Percentiles rank a stretch among this genome's conserved stretches.
phyloP scores from a whole-genome alignment of 768 basidiomycete genomes.

The Mycena crocata region DNA sequence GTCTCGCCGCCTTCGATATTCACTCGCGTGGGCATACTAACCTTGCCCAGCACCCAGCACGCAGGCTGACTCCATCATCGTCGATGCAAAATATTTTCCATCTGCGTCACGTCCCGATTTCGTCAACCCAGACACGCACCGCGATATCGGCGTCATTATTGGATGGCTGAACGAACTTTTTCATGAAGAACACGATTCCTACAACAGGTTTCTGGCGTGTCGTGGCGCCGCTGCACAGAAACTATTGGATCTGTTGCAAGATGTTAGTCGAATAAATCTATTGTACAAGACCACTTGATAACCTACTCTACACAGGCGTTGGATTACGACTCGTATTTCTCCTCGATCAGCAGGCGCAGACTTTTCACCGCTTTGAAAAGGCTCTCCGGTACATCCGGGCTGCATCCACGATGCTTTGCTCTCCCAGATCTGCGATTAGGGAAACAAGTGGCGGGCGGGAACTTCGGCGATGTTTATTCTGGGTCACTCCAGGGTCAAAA shows the following conservation, averaged over 20 bases:
- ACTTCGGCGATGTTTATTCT: conserved; percentile 5
- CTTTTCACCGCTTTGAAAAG: not conserved
- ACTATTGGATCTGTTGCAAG: conserved; percentile 8
- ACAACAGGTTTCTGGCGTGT: not conserved
- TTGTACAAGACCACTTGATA: no score
- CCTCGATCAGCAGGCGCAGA: not conserved
- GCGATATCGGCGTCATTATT: no score
- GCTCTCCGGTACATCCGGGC: not conserved
- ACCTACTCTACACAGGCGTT: not conserved
- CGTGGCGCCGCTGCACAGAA: not conserved
- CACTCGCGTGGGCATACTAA: no score
- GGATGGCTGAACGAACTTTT: no score
- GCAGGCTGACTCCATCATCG: no score
- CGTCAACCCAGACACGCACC: no score
- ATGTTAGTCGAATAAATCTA: not conserved
- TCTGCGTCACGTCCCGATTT: no score
- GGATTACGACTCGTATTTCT: not conserved
- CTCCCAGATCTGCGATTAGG: not conserved
- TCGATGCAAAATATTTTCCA: no score
- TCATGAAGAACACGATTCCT: no score
- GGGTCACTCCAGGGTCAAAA: not conserved
- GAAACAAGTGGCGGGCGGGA: not conserved
- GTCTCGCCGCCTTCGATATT: no score
- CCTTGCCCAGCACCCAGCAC: no score
- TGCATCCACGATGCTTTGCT: conserved; percentile 11